Conservation (phyloP, 2,329 filamentous ascomycete species). For the Penicillium crustosum region DNA sequence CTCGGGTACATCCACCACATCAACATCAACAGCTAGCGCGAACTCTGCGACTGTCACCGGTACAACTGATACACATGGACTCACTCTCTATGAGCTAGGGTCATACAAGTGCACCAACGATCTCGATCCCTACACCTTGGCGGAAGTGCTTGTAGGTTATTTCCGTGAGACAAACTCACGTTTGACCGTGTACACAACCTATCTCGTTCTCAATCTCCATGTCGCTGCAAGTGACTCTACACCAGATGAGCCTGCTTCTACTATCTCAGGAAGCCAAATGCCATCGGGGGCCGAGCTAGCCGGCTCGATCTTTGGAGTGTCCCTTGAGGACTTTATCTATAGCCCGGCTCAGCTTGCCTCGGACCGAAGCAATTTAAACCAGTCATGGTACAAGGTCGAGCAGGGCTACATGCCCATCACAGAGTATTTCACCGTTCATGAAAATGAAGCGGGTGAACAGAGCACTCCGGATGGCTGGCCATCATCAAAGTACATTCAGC, state of each 20-base stretch:
- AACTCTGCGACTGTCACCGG: slow-evolving; percentile 26
- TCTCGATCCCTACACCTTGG: slow-evolving; percentile 53
- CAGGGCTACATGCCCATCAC: slow-evolving; percentile 47
- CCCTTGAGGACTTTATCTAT: slow-evolving; percentile 55
- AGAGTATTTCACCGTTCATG: slow-evolving; percentile 53
- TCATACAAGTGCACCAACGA: slow-evolving; percentile 55
- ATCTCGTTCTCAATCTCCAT: slow-evolving; percentile 61
- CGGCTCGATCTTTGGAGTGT: slow-evolving; percentile 49
- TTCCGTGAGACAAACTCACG: slow-evolving; percentile 55
- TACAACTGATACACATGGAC: slow-evolving; percentile 23
- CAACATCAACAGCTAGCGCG: slow-evolving; percentile 22
- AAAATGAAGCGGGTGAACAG: slow-evolving; percentile 35
- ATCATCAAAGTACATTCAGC: slow-evolving; percentile 58
- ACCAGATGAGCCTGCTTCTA: slow-evolving; percentile 45
- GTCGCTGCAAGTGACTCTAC: slow-evolving; percentile 49
- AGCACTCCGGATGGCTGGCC: slow-evolving; percentile 64
- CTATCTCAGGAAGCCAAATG: slow-evolving; percentile 44
- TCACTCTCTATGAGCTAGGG: slow-evolving; percentile 50
- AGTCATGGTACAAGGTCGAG: slow-evolving; percentile 55
- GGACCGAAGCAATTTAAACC: slow-evolving; percentile 58
- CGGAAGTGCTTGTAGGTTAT: slow-evolving; percentile 54
- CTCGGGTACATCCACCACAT: slow-evolving; percentile 15
- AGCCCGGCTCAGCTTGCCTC: slow-evolving; percentile 50
- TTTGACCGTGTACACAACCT: slow-evolving; percentile 54
- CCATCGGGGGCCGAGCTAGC: slow-evolving; percentile 48